Evolutionary conservation across 2,329 filamentous ascomycete genomes (phyloP).

Genomic region (Neonectria sp.): DNA sequence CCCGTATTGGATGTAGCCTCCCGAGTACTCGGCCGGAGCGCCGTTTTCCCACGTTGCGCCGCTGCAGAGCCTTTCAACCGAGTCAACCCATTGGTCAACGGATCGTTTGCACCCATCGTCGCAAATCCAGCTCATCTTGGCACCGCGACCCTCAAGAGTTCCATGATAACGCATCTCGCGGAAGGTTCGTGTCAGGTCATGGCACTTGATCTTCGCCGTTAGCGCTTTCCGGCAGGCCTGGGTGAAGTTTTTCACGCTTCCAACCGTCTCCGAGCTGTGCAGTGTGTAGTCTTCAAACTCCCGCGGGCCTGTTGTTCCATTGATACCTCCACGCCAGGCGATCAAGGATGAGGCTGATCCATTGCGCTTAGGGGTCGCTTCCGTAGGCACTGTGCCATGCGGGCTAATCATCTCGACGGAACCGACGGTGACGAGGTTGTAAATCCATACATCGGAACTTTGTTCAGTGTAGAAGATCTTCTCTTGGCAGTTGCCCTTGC

Average conservation of each 20-base stretch:
- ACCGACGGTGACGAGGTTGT: conserved; percentile 41
- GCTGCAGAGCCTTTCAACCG: neutral
- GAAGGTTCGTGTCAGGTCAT: neutral
- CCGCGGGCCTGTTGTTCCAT: neutral
- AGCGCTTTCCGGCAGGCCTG: neutral
- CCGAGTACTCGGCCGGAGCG: neutral
- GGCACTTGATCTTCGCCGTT: neutral
- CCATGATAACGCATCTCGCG: neutral
- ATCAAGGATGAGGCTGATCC: conserved; percentile 38
- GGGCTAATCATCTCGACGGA: conserved; percentile 39
- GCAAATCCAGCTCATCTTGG: neutral
- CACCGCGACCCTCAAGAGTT: neutral
- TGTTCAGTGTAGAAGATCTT: conserved; percentile 36
- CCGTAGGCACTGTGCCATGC: neutral
- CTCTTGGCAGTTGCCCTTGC: conserved; percentile 39
- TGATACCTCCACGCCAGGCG: conserved; percentile 30
- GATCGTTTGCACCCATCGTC: neutral
- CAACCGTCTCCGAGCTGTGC: neutral
- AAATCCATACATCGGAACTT: conserved; percentile 43
- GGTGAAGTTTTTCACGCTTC: neutral
- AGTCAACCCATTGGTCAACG: neutral
- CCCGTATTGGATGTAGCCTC: neutral
- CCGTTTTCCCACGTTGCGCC: neutral
- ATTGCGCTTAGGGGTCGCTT: conserved; percentile 20
- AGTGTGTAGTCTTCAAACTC: neutral